phyloP scores from a whole-genome alignment of 257 asterid species.

The Mitragyna speciosa region DNA sequence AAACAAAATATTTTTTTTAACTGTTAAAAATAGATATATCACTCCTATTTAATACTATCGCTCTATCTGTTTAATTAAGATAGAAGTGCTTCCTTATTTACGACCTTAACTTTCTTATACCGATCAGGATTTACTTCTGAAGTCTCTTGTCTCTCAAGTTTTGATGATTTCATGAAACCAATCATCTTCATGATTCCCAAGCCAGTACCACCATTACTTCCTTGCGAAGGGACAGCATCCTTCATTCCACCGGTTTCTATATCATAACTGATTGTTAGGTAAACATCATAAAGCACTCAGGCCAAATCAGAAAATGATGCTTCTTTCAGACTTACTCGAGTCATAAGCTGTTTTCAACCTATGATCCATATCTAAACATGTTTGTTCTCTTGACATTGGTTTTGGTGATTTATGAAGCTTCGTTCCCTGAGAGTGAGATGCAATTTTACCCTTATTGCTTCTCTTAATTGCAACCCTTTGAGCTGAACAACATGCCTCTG shows the following conservation, averaged over 20 bases:
- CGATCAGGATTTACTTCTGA: constrained; percentile 34
- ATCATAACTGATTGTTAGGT: constrained; percentile 29
- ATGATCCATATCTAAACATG: constrained; percentile 34
- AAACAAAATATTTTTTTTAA: not conserved
- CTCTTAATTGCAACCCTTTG: constrained; percentile 40
- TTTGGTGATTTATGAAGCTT: constrained; percentile 47
- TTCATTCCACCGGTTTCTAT: constrained; percentile 50
- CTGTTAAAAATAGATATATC: not conserved
- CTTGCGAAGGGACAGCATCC: constrained; percentile 46
- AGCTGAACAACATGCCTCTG: constrained; percentile 33
- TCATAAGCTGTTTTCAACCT: constrained; percentile 39
- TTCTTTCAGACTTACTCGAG: constrained; percentile 40
- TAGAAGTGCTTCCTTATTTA: constrained; percentile 11
- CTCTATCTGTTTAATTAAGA: not conserved
- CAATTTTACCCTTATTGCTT: constrained; percentile 39
- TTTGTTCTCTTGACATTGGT: constrained; percentile 48
- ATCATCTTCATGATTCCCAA: constrained; percentile 48
- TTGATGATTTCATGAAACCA: constrained; percentile 51
- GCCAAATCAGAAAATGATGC: constrained; percentile 1
- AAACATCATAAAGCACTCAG: constrained; percentile 16
- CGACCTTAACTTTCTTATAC: constrained; percentile 64
- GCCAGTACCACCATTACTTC: constrained; percentile 39
- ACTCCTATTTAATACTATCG: not conserved
- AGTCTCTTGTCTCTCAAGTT: constrained; percentile 43
- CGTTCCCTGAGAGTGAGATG: constrained; percentile 37